A percentile compares a stretch with the other conserved stretches of the same genome.
Conservation (phyloP, 768 basidiomycete genomes). For the Leccinum ochraceum region DNA sequence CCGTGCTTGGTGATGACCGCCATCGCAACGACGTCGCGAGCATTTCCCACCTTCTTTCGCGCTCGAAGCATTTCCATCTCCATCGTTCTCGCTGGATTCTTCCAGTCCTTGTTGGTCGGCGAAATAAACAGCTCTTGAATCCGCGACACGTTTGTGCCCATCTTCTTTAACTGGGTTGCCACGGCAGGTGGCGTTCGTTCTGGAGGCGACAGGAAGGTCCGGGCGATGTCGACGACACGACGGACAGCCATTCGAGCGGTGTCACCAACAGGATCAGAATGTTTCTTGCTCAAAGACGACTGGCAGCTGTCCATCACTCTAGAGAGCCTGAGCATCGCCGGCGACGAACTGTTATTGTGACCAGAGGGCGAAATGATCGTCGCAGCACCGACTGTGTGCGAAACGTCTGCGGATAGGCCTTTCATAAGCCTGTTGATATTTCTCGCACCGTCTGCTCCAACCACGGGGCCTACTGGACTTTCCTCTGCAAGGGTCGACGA, state of each 20-base stretch:
- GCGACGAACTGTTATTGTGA: not conserved
- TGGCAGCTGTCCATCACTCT: not conserved
- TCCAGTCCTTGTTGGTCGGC: conserved; percentile 4
- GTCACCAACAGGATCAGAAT: not conserved
- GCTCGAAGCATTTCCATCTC: conserved; percentile 12
- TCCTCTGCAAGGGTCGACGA: too few relatives aligned
- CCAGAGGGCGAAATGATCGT: conserved; percentile 2
- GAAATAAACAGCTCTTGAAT: conserved; percentile 8
- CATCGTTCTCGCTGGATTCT: conserved; percentile 1
- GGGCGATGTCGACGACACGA: not conserved
- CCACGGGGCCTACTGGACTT: too few relatives aligned
- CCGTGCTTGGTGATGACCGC: not conserved
- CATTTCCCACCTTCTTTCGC: conserved; percentile 5
- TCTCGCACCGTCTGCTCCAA: too few relatives aligned
- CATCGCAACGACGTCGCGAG: not conserved
- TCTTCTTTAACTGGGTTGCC: not conserved
- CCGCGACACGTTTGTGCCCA: not conserved
- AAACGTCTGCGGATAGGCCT: not conserved
- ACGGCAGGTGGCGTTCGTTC: not conserved
- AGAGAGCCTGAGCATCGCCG: not conserved
- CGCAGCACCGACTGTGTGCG: not conserved
- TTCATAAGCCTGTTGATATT: too few relatives aligned
- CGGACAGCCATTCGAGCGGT: not conserved
- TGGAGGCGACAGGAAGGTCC: not conserved
- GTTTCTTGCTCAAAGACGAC: not conserved